Percentiles rank a stretch among this genome's conserved stretches.
phyloP scores from a whole-genome alignment of 1,284 basidiomycete genomes.

The Heterobasidion annosum region DNA sequence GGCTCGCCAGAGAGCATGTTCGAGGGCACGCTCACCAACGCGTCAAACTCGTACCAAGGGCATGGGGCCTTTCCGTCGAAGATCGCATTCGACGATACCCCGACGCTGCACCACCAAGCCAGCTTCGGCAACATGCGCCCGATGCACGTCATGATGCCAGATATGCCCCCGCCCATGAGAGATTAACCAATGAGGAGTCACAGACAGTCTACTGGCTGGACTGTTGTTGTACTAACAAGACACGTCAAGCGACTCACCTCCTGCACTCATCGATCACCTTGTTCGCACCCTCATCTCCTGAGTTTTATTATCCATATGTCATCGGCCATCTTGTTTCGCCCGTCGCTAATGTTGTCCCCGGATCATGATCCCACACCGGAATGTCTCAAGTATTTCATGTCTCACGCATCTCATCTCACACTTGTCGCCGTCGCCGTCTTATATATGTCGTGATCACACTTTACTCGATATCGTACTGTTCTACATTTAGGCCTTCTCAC shows the following conservation, averaged over 20 bases:
- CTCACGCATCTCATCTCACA: not conserved
- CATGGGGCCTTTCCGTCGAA: conserved; percentile 4
- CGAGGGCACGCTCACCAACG: not conserved
- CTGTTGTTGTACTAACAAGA: not conserved
- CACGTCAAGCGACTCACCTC: not conserved
- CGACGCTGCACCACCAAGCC: conserved; percentile 22
- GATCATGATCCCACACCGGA: not conserved
- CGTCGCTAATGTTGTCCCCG: not conserved
- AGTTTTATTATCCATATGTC: not conserved
- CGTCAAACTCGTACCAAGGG: not conserved
- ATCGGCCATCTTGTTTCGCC: not conserved
- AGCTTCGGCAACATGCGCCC: conserved; percentile 22
- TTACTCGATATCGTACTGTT: too few species aligned
- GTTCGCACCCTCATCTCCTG: not conserved
- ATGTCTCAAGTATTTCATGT: not conserved
- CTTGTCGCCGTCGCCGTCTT: not conserved
- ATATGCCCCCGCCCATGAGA: conserved; percentile 17
- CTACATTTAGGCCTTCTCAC: too few species aligned
- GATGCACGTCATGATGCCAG: conserved; percentile 26
- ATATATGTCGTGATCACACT: too few species aligned
- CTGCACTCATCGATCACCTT: not conserved
- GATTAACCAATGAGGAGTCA: not conserved
- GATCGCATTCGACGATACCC: conserved; percentile 14
- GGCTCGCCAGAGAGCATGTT: conserved; percentile 1
- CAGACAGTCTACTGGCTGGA: not conserved